phyloP scores from a whole-genome alignment of 768 basidiomycete genomes.

The Crassisporium funariophilum region DNA sequence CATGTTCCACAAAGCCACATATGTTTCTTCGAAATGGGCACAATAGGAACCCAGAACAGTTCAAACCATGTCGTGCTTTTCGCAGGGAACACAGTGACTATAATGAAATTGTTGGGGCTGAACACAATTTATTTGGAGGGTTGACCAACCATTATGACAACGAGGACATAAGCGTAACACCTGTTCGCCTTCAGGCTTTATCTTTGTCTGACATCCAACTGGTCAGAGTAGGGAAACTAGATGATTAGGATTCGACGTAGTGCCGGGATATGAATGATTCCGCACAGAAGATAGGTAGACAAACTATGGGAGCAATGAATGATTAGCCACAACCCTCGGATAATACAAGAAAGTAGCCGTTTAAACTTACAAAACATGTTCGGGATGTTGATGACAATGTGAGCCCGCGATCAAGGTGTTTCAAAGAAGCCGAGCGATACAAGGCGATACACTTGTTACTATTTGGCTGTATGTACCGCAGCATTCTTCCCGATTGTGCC shows the following conservation, averaged over 20 bases:
- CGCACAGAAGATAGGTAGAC: slow-evolving; percentile 54
- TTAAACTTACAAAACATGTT: neutral
- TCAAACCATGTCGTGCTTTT: slow-evolving; percentile 77
- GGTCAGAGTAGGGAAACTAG: slow-evolving; percentile 10
- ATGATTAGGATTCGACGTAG: slow-evolving; percentile 4
- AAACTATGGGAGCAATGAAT: slow-evolving; percentile 36
- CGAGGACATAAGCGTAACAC: slow-evolving; percentile 64
- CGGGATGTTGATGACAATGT: too few relatives aligned
- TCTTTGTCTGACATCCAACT: slow-evolving; percentile 70
- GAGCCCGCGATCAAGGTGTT: too few relatives aligned
- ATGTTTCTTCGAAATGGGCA: slow-evolving; percentile 62
- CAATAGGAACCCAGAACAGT: slow-evolving; percentile 70
- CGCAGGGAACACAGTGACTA: slow-evolving; percentile 62
- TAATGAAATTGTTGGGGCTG: neutral
- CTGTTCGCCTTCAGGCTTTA: slow-evolving; percentile 57
- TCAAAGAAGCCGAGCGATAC: too few relatives aligned
- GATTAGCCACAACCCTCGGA: neutral
- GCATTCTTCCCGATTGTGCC: slow-evolving; percentile 13
- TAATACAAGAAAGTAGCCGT: neutral
- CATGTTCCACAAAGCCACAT: slow-evolving; percentile 77
- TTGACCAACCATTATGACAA: slow-evolving; percentile 66
- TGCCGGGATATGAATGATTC: slow-evolving; percentile 4
- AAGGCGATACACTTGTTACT: too few relatives aligned
- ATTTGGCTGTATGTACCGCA: slow-evolving; percentile 15
- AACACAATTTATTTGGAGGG: neutral